Evolutionary conservation across 345 rosid genomes (phyloP), one percentile per base, ranked within the genome.

Genomic region (Microthlaspi erraticum): DNA sequence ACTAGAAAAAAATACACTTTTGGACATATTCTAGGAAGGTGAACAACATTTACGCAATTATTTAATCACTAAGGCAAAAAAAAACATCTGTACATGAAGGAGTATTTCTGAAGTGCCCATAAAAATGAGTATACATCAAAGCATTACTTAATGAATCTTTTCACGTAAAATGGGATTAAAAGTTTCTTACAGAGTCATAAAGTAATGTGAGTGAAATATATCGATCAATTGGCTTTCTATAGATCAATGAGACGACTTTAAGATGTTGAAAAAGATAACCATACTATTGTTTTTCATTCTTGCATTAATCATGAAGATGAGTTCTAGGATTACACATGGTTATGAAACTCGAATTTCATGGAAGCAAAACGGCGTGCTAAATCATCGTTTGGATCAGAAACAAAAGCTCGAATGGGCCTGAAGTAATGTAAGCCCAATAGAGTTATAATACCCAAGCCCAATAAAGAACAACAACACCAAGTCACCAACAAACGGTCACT

Each of bases 121-220:
- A 86, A 7, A 96, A 82, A 73, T 90, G 90, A n/a, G 97, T 58
- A 26, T 87, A 85, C 86, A 89, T 86, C 88, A 89, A 74, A 32
- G 29, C 26, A 23, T 23, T 23, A 23, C 26, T 23, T 23, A 23
- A 23, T 23, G 26, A 23, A 2, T 23, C 26, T 23, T 23, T 23
- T 7, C 58, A 31, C 58, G 33, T 52, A 29, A 52, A 52, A 4
- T 29, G 18, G 31, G 59, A 54, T 32, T 1, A 32, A 33, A 32
- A 14, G 39, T 32, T 32, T 54, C 59, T 33, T 32, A 54, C 10
- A 29, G 10, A 26, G 13, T 52, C 29, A 26, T 29, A 13, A 52
- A 13, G 57, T 52, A 13, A 13, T 2, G 33, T 10, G 13, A 10
- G 42, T 38, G 42, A 38, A 38, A 38, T 38, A 38, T 3, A 4